Conservation (phyloP, 106 monocot species). For the Ottelia alismoides region DNA sequence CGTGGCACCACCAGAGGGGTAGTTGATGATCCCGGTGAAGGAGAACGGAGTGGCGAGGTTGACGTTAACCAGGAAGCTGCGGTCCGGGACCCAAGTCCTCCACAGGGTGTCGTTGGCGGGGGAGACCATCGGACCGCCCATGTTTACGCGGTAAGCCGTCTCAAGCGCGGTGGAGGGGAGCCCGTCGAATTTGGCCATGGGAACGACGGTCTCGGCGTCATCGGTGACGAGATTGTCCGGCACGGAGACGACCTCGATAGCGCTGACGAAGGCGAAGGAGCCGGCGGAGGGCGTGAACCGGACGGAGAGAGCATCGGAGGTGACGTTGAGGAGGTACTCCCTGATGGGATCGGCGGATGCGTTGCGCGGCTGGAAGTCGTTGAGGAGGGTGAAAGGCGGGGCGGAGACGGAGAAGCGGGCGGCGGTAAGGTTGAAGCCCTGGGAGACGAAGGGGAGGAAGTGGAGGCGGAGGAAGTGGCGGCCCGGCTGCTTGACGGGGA, state of each 20-base stretch:
- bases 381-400: neutral
- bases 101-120: neutral
- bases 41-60: neutral
- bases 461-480: neutral
- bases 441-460: neutral
- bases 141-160: neutral
- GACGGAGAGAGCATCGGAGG: neutral
- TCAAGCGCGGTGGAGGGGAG: neutral
- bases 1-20: neutral
- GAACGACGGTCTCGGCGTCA: neutral
- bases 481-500: neutral
- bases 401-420: neutral
- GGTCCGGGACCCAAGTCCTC: neutral
- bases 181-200: neutral
- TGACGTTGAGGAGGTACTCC: neutral
- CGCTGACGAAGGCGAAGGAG: constrained; percentile 3
- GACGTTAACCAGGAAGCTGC: neutral
- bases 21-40: neutral
- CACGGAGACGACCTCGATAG: constrained; percentile 2
- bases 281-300: neutral
- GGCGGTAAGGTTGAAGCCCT: neutral
- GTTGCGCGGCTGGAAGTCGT: neutral
- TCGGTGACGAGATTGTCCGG: neutral
- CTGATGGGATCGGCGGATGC: neutral
- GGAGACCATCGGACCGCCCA: neutral